These are phyloP conservation scores for Casuarina glauca DNA, from an alignment of 306 rosid genomes.

Conservation along the genomic window DNA sequence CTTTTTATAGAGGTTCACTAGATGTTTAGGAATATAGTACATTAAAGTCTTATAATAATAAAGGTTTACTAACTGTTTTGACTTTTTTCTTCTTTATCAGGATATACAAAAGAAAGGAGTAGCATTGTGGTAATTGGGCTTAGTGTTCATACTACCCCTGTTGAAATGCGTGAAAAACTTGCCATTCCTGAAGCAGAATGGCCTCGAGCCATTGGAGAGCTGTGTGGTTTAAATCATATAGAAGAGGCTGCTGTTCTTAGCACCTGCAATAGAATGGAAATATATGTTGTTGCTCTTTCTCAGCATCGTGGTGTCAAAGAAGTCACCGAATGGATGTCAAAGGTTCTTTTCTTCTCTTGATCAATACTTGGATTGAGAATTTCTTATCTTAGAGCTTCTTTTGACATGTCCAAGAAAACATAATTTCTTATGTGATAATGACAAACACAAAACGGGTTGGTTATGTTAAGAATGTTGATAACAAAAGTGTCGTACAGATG, in stretches of 20 bases:
- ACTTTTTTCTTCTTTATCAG: slow-evolving; percentile 32
- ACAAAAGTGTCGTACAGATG: not conserved
- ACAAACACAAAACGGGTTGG: not conserved
- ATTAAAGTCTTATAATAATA: not conserved
- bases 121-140: slow-evolving; percentile 95
- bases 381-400: too few relatives aligned
- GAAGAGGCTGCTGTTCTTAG: slow-evolving; percentile 99
- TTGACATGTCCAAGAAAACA: not conserved
- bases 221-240: slow-evolving; percentile 84
- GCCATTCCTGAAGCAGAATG: slow-evolving; percentile 99
- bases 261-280: slow-evolving; percentile 99
- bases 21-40: not conserved
- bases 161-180: slow-evolving; percentile 98
- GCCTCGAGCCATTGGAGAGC: slow-evolving; percentile 97
- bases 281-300: slow-evolving; percentile 92
- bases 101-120: slow-evolving; percentile 96
- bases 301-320: slow-evolving; percentile 99
- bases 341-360: slow-evolving; percentile 41
- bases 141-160: slow-evolving; percentile 93
- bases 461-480: not conserved
- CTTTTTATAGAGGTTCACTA: not conserved
- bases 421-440: not conserved
- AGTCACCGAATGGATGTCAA: slow-evolving; percentile 98
- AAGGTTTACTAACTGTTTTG: not conserved
- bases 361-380: not conserved